Base-by-base conservation (phyloP, 768 basidiomycete species). In the Termitomyces sp. region DNA sequence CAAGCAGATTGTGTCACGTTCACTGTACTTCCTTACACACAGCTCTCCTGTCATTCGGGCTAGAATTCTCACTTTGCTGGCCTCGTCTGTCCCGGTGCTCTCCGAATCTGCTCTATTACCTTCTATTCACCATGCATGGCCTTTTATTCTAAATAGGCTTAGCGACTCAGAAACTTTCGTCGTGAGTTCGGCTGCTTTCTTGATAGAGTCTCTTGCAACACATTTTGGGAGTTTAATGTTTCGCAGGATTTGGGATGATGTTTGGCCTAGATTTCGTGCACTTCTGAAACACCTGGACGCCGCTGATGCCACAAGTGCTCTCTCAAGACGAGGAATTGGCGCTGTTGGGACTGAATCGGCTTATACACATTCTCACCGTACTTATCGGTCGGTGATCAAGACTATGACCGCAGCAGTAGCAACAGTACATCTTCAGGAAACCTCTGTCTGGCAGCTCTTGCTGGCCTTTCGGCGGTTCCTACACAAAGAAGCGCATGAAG, bases 21-120 rank as follows among this genome's bases (percentile, higher is more conserved):
- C 93, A 0, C 70, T 93, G 13, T 92, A 87, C 72, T 97, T 97
- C 75, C 81, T 98, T 28, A 93, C 96, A 0, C 96, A 99, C 63
- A 77, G 83, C 6, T 95, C 95, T 10, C 82, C 95, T 0, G 79
- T 86, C 63, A 88, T 98, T 59, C 90, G 95, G 10, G 84, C 90
- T 2, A 84, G 87, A 20, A 91, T 98, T 47, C 77, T 98, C 51
- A 73, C 78, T 2, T 78, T 99, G 14, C 75, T 99, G 42, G 74
- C 82, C 13, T 81, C 85, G 1, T 85, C 94, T 2, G 83, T 91
- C 4, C 82, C 88, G 0, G 85, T 94, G 6, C 76, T 86, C 22
- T 80, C 80, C 0, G 87, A 87, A 65, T 82, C 86, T 13, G 83
- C 88, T 16, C 80, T 98, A 18, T 80, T 98, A 42, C 90, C 94